Evolutionary conservation across 1,284 basidiomycete species (phyloP), one percentile per base, ranked within the genome.

Genomic region (Anthracocystis walkeri): DNA sequence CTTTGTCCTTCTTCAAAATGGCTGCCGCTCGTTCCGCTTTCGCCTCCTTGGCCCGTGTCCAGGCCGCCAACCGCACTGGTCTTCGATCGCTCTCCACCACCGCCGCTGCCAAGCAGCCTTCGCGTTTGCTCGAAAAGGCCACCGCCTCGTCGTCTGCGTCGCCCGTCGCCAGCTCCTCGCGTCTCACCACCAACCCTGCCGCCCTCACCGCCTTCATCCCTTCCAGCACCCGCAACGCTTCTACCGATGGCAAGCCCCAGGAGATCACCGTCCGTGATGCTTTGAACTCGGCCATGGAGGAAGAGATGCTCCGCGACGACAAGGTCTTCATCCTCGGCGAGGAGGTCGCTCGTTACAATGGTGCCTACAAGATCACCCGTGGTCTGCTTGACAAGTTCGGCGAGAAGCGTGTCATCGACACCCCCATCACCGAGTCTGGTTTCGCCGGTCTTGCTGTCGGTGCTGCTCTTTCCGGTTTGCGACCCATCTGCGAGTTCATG

Each of bases 401-500:
- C 79, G 96, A 98, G 88, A 95, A 93, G 88, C 92, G 97, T 72
- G 97, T 99, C 67, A 92, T 99, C 68, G 97, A 99, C 87, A 87
- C 87, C 42, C 85, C 82, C 71, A 98, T 98, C 85, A 97, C 95
- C 51, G 97, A 99, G 88, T 94, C 96, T 90, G 97, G 97, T 86
- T 99, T 99, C 87, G 92, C 94, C 85, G 97, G 97, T 89, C 86
- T 99, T 65, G 97, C 97, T 12, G 92, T 95, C 74, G 97, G 97
- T 86, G 91, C 97, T 67, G 97, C 93, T 56, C 90, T 99, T 52
- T 90, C 94, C 79, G 97, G 97, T 84, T 90, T 99, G 59, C 90
- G 95, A 80, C 97, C 97, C 70, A 90, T 99, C 83, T 99, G 97
- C 90, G 97, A 99, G 89, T 99, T 99, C 89, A 99, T 97, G 94